Conservation (phyloP, 2,329 filamentous ascomycete genomes). For the Clonostachys byssicola region DNA sequence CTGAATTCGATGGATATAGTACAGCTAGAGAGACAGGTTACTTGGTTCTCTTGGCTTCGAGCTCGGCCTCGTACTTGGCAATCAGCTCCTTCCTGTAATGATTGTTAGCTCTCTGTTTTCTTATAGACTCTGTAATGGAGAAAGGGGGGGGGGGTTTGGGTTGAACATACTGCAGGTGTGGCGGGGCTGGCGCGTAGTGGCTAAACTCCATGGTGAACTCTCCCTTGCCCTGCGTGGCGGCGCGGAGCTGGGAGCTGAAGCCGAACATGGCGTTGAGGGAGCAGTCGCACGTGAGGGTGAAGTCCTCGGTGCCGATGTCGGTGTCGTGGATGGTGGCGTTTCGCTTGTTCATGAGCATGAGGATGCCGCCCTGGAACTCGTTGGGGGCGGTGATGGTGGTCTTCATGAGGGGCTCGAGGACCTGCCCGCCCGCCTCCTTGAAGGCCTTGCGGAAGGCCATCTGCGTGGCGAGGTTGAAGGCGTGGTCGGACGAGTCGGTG, state of each 20-base stretch:
- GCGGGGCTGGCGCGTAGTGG: slow-evolving; percentile 84
- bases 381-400: slow-evolving; percentile 92
- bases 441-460: slow-evolving; percentile 97
- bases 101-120: slow-evolving; percentile 2
- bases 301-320: slow-evolving; percentile 90
- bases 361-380: slow-evolving; percentile 96
- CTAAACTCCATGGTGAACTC: slow-evolving; percentile 99
- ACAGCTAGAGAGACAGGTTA: slow-evolving; percentile 17
- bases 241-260: slow-evolving; percentile 85
- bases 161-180: slow-evolving; percentile 76
- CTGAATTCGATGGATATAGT: not conserved
- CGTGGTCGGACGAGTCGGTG: slow-evolving; percentile 94
- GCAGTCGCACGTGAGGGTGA: slow-evolving; percentile 88
- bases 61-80: slow-evolving; percentile 54
- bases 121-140: too few species aligned
- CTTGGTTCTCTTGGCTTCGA: slow-evolving; percentile 52
- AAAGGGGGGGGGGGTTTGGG: not conserved
- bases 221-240: slow-evolving; percentile 95
- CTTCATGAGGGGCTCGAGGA: slow-evolving; percentile 97
- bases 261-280: slow-evolving; percentile 97
- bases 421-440: slow-evolving; percentile 70
- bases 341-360: slow-evolving; percentile 94
- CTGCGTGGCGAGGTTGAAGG: slow-evolving; percentile 91
- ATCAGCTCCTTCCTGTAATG: slow-evolving; percentile 49
- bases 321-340: slow-evolving; percentile 94